Evolutionary conservation across 169 alveolate genomes (phyloP), one percentile per base, ranked within the genome.

Genomic region (Theileria annulata): DNA sequence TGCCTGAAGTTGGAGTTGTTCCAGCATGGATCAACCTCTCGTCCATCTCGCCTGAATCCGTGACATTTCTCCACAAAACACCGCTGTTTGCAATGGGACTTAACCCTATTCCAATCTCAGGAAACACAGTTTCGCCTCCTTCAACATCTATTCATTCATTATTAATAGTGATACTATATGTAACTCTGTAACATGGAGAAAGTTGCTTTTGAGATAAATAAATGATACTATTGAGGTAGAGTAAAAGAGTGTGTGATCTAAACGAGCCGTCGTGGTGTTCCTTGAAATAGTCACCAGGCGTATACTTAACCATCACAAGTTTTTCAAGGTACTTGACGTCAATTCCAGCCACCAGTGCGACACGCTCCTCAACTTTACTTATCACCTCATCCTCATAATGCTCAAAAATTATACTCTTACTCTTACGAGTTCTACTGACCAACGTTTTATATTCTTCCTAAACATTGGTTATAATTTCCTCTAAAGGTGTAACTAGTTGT

Each of bases 111-210:
- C 85, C 80, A n/a, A 86, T 37, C 59, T 76, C 71, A 4, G 94
- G 94, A 63, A 89, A 89, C 31, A 81, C 87, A 3, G 94, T 89
- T 75, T 89, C 94, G 3, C 94, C 94, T 33, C 91, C 94, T 21
- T 89, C 87, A 33, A 80, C 82, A 47, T 86, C 94, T 82, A 75
- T 28, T 25, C 30, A 56, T 4, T 12, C 1, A 17, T 2, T 23
- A 25, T n/a, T 25, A n/a, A 30, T 25, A 33, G 21, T 80, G 30
- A 35, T 49, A 23, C 0, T 42, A 42, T 42, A 42, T 10, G 13
- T 42, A 42, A 42, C 51, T 42, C 3, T 42, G 51, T 42, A 2
- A 42, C 8, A 74, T 33, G n/a, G 66, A 71, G 15, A 21, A 42
- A 42, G 51, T 1, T 3, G 15, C 13, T 1, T 42, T 42, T 1